Conservation (phyloP, 2,329 filamentous ascomycete genomes). For the Xylariaceae sp. region DNA sequence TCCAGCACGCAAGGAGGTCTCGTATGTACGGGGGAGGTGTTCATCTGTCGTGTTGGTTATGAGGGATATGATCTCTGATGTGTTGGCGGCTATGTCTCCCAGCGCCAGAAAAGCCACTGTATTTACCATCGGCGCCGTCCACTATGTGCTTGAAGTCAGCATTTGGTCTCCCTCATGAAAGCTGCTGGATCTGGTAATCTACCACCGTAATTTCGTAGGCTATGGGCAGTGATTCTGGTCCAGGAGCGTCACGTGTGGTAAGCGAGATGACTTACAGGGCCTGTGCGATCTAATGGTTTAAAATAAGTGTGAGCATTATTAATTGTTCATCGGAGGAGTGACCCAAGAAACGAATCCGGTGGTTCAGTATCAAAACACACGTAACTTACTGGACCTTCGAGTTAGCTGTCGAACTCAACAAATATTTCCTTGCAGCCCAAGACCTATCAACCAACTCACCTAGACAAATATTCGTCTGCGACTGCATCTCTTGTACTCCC, state of each 20-base stretch:
- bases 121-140: constrained; percentile 31
- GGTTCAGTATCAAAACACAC: no score
- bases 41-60: constrained; percentile 7
- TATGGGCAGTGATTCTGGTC: no score
- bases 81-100: constrained; percentile 15
- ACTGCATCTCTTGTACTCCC: constrained; percentile 20
- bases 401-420: no score
- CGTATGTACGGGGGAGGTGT: constrained; percentile 24
- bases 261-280: no score
- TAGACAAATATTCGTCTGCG: constrained; percentile 23
- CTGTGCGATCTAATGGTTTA: no score
- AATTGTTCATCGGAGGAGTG: no score
- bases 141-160: constrained; percentile 19
- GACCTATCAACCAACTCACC: no score
- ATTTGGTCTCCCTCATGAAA: background rate
- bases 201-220: constrained; percentile 21
- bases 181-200: background rate
- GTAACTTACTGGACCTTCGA: no score
- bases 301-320: no score
- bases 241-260: no score
- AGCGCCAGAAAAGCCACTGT: constrained; percentile 29
- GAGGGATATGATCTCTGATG: constrained; percentile 13
- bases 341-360: no score
- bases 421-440: no score
- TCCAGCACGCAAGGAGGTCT: constrained; percentile 23